A percentile compares a stretch with the other conserved stretches of the same genome.
Conservation (phyloP, 805 yeast species). For the Candida ponderosae region DNA sequence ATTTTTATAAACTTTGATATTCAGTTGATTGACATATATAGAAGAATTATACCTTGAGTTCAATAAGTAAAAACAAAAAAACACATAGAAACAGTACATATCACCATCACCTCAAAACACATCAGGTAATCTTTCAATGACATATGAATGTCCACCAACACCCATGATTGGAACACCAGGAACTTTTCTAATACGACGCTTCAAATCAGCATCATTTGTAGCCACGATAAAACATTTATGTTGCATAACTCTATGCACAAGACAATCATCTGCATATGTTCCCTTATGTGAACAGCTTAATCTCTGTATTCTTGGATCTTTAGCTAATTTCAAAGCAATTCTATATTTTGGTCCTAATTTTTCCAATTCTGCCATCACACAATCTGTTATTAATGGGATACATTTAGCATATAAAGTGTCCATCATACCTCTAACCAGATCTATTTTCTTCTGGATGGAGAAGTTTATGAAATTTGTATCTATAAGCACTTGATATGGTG, state of each 20-base stretch:
- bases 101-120: constrained; percentile 62
- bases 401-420: constrained; percentile 91
- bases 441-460: constrained; percentile 92
- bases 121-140: constrained; percentile 90
- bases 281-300: constrained; percentile 90
- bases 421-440: constrained; percentile 95
- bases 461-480: constrained; percentile 97
- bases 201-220: constrained; percentile 94
- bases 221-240: constrained; percentile 97
- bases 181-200: constrained; percentile 87
- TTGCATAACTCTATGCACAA: constrained; percentile 87
- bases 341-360: constrained; percentile 92
- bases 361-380: constrained; percentile 97
- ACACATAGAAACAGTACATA: too few species aligned
- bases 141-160: constrained; percentile 90
- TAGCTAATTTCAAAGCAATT: constrained; percentile 86
- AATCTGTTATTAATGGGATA: constrained; percentile 92
- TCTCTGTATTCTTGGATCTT: constrained; percentile 86
- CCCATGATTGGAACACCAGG: constrained; percentile 98
- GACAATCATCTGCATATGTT: constrained; percentile 96
- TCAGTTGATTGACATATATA: too few species aligned
- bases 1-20: not conserved
- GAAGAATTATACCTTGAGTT: too few species aligned
- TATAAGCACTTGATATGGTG: constrained; percentile 94
- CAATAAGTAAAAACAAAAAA: too few species aligned